Conservation (phyloP, 441 rosid genomes). For the Euphorbia celastroides region DNA sequence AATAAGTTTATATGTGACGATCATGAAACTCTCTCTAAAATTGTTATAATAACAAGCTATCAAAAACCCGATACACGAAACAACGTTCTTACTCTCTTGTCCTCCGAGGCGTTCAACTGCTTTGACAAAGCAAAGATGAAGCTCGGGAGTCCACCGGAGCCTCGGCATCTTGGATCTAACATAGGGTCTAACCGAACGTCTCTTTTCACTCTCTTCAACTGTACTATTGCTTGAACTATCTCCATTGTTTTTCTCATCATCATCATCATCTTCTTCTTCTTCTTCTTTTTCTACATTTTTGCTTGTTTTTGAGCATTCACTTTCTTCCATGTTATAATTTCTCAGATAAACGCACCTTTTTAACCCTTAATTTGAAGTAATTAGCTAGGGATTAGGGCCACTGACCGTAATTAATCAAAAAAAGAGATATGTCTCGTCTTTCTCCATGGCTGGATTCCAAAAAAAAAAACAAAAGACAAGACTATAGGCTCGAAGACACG, state of each 20-base stretch:
- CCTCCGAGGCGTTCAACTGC: slow-evolving; percentile 88
- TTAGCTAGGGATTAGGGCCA: slow-evolving; percentile 19
- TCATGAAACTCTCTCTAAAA: too few relatives aligned
- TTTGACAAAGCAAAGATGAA: slow-evolving; percentile 70
- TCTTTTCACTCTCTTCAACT: slow-evolving; percentile 67
- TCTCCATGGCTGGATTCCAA: slow-evolving; percentile 5
- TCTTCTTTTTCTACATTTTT: slow-evolving; percentile 24
- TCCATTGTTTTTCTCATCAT: slow-evolving; percentile 33
- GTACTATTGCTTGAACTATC: slow-evolving; percentile 79
- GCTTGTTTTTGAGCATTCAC: slow-evolving; percentile 28
- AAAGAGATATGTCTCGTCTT: slow-evolving; percentile 1
- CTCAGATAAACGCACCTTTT: background rate
- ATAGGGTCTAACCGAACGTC: slow-evolving; percentile 56
- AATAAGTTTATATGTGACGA: too few relatives aligned
- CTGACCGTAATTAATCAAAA: slow-evolving; percentile 7
- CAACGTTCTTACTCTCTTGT: slow-evolving; percentile 58
- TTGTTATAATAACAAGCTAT: too few relatives aligned
- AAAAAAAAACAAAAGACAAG: slow-evolving; percentile 10
- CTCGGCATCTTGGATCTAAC: slow-evolving; percentile 86
- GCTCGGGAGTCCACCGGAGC: slow-evolving; percentile 94
- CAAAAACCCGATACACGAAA: background rate
- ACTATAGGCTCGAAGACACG: slow-evolving; percentile 19
- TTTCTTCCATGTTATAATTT: slow-evolving; percentile 21
- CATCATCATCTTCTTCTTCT: slow-evolving; percentile 37
- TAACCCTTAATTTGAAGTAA: background rate